phyloP scores from a whole-genome alignment of 345 rosid species.

The Syzygium aromaticum region DNA sequence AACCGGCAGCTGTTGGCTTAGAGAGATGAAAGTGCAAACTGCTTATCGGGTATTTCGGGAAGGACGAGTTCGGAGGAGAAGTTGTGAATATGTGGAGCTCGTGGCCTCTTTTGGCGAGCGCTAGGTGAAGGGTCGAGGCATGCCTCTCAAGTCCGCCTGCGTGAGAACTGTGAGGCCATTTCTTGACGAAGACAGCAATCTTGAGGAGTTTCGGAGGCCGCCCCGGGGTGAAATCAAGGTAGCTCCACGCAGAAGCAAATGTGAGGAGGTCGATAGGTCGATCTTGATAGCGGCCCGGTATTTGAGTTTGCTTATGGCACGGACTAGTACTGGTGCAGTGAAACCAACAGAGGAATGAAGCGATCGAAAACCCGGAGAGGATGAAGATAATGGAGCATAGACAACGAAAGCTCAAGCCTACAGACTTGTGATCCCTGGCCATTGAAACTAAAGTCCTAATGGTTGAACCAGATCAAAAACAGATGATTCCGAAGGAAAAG shows the following conservation, averaged over 20 bases:
- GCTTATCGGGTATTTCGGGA: slow-evolving; percentile 34
- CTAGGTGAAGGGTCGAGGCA: slow-evolving; percentile 78
- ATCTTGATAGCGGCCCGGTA: slow-evolving; percentile 12
- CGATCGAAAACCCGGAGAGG: slow-evolving; percentile 42
- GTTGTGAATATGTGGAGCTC: slow-evolving; percentile 86
- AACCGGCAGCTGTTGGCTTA: slow-evolving; percentile 61
- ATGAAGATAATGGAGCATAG: slow-evolving; percentile 32
- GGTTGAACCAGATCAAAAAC: neutral
- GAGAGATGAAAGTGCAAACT: slow-evolving; percentile 70
- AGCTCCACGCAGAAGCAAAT: slow-evolving; percentile 70
- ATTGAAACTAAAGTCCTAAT: neutral
- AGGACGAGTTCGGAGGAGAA: slow-evolving; percentile 34
- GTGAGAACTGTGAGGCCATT: slow-evolving; percentile 75
- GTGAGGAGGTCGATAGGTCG: slow-evolving; percentile 46
- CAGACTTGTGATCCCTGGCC: slow-evolving; percentile 39
- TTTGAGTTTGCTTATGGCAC: slow-evolving; percentile 18
- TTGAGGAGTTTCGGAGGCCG: slow-evolving; percentile 42
- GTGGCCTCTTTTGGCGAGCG: slow-evolving; percentile 76
- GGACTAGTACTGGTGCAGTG: slow-evolving; percentile 27
- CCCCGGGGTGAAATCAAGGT: slow-evolving; percentile 32
- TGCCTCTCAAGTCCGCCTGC: slow-evolving; percentile 94
- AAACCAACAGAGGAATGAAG: slow-evolving; percentile 46
- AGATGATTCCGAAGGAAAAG: neutral
- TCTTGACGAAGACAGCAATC: slow-evolving; percentile 79
- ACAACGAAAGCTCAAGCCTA: slow-evolving; percentile 35